phyloP scores from a whole-genome alignment of 2,329 filamentous ascomycete genomes.

The Penicillium sp. region DNA sequence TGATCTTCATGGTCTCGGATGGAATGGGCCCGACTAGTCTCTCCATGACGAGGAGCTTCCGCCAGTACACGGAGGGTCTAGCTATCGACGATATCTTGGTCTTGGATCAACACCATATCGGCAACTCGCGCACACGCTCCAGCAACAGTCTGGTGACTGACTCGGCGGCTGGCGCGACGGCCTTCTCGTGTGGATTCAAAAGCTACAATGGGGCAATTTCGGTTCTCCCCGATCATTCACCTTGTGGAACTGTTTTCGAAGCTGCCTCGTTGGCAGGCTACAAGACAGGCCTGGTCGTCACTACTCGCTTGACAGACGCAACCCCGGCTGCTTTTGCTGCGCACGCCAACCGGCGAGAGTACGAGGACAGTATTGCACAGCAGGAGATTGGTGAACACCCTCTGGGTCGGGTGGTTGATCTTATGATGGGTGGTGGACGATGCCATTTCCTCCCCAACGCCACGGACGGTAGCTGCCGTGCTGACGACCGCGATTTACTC shows the following conservation, averaged over 20 bases:
- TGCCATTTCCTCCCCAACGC: conserved; percentile 89
- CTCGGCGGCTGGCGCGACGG: conserved; percentile 92
- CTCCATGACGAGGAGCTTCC: conserved; percentile 77
- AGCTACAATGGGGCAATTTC: conserved; percentile 97
- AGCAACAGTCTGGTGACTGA: conserved; percentile 84
- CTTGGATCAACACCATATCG: conserved; percentile 85
- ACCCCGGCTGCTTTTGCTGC: conserved; percentile 93
- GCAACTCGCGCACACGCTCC: conserved; percentile 79
- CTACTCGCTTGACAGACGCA: conserved; percentile 89
- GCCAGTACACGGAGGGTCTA: conserved; percentile 70
- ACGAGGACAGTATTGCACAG: conserved; percentile 86
- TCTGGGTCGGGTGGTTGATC: conserved; percentile 78
- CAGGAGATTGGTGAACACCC: conserved; percentile 88
- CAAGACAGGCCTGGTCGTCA: conserved; percentile 88
- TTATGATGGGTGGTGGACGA: conserved; percentile 87
- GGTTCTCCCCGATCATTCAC: conserved; percentile 73
- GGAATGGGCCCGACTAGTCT: conserved; percentile 95
- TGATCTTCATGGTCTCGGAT: conserved; percentile 98
- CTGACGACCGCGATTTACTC: conserved; percentile 70
- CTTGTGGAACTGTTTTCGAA: conserved; percentile 89
- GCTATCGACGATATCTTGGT: conserved; percentile 68
- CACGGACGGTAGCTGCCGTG: conserved; percentile 73
- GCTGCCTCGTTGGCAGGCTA: conserved; percentile 90
- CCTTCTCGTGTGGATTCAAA: conserved; percentile 88
- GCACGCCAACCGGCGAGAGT: conserved; percentile 71